These are phyloP conservation scores for Cladosporium sp. DNA, from an alignment of 2,329 filamentous ascomycete genomes.

Conservation along the genomic window DNA sequence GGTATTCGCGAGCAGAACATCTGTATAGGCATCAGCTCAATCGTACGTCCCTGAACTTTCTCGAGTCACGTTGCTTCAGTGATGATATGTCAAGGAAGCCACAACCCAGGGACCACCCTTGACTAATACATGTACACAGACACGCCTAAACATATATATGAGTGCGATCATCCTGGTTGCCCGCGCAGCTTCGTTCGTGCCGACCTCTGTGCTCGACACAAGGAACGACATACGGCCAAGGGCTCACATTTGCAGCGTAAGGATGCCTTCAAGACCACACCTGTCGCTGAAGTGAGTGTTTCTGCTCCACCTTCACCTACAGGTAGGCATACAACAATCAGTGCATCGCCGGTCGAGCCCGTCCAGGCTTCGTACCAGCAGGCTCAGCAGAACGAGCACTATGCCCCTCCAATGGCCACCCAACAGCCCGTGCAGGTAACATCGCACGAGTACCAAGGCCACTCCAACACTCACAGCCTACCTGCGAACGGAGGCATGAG, in stretches of 20 bases:
- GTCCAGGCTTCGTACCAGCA: conserved; percentile 2
- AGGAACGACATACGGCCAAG: conserved; percentile 57
- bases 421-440: conserved; percentile 2
- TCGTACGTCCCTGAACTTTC: conserved; percentile 57
- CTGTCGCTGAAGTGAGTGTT: conserved; percentile 22
- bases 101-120: neutral
- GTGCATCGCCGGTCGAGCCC: conserved; percentile 26
- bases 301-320: conserved; percentile 26
- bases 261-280: conserved; percentile 63
- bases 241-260: conserved; percentile 75
- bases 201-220: conserved; percentile 76
- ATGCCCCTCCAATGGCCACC: neutral
- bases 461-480: neutral
- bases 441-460: conserved; percentile 4
- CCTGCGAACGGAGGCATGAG: neutral
- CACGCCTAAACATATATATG: conserved; percentile 91
- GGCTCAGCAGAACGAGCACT: neutral
- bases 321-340: conserved; percentile 23
- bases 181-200: conserved; percentile 88
- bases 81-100: neutral
- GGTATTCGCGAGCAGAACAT: conserved; percentile 94
- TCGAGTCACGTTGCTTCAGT: conserved; percentile 19
- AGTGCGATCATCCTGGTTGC: conserved; percentile 90
- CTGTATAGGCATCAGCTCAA: conserved; percentile 96
- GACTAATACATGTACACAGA: conserved; percentile 52